Percentiles rank a stretch among this genome's conserved stretches.
Evolutionary conservation across 352 stramenopile genomes (phyloP).

Genomic region (Phytophthora syringae): DNA sequence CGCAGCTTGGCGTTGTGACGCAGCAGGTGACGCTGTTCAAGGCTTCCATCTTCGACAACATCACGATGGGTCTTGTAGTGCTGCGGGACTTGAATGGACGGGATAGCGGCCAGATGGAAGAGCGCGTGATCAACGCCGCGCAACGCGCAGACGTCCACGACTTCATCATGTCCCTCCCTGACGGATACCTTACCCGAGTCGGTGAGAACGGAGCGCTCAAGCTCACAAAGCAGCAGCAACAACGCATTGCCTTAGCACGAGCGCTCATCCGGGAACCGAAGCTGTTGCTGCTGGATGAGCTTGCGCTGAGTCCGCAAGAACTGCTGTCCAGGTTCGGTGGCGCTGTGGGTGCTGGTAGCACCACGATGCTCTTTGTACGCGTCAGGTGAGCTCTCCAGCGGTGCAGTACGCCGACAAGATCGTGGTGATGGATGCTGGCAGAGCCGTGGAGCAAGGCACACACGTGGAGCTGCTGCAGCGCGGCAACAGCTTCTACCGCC

Average conservation of each 20-base stretch:
- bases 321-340: slow-evolving; percentile 63
- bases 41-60: slow-evolving; percentile 62
- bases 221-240: slow-evolving; percentile 90
- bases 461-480: slow-evolving; percentile 59
- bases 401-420: slow-evolving; percentile 70
- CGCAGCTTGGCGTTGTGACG: slow-evolving; percentile 49
- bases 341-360: slow-evolving; percentile 29
- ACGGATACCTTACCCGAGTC: slow-evolving; percentile 72
- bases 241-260: slow-evolving; percentile 67
- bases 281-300: slow-evolving; percentile 51
- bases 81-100: slow-evolving; percentile 31
- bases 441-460: slow-evolving; percentile 54
- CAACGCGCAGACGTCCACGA: slow-evolving; percentile 49
- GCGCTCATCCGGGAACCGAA: slow-evolving; percentile 50
- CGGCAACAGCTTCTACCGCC: slow-evolving; percentile 80
- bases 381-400: slow-evolving; percentile 78
- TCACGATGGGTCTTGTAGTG: slow-evolving; percentile 43
- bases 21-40: slow-evolving; percentile 50
- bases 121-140: slow-evolving; percentile 79
- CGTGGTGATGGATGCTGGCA: slow-evolving; percentile 50
- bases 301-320: slow-evolving; percentile 48
- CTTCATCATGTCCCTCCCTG: slow-evolving; percentile 80
- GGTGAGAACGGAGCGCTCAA: slow-evolving; percentile 81
- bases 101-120: slow-evolving; percentile 45
- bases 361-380: slow-evolving; percentile 85